These are phyloP conservation scores for Crataegus laevigata DNA, from an alignment of 306 rosid species.

Conservation along the genomic window DNA sequence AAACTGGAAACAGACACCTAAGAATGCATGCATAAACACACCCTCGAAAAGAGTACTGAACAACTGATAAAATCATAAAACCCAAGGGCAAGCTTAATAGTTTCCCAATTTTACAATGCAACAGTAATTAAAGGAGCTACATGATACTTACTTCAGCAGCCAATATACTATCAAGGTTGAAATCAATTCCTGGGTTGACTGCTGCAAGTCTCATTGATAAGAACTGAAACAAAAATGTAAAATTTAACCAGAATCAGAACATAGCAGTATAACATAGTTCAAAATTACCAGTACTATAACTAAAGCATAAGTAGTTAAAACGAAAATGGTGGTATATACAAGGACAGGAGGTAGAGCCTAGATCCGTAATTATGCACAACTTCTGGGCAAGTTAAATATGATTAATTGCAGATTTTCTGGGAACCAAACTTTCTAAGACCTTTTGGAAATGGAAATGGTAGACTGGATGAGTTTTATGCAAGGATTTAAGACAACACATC, in stretches of 20 bases:
- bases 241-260: slow-evolving; percentile 21
- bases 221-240: slow-evolving; percentile 47
- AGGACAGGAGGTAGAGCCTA: neutral
- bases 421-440: neutral
- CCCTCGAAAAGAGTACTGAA: neutral
- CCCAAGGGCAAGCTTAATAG: neutral
- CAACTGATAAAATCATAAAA: neutral
- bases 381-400: neutral
- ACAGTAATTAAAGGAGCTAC: neutral
- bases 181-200: slow-evolving; percentile 79
- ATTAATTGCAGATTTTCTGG: neutral
- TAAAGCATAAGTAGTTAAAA: neutral
- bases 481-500: neutral
- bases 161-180: slow-evolving; percentile 65
- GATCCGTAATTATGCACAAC: neutral
- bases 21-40: neutral
- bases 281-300: neutral
- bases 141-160: slow-evolving; percentile 62
- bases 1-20: neutral
- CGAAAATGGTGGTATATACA: neutral
- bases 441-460: no score
- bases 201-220: slow-evolving; percentile 94
- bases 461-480: neutral
- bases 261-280: slow-evolving; percentile 2
- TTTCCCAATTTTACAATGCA: neutral